Percentiles rank a stretch among this genome's conserved stretches.
Conservation (phyloP, 345 rosid genomes). For the Euclidium syriacum region DNA sequence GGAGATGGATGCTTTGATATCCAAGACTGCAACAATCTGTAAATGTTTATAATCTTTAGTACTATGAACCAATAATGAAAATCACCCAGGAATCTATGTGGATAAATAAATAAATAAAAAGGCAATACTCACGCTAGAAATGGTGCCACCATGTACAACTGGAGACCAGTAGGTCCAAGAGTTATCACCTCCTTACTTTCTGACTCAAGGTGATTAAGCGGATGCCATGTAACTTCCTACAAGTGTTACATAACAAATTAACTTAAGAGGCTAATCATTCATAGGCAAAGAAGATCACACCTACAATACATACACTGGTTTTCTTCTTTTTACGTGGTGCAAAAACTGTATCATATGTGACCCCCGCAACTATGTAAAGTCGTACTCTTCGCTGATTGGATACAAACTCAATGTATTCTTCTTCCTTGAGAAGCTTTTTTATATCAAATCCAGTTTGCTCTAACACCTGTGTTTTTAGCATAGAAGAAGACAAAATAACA, state of each 20-base stretch:
- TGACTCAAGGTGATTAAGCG: constrained; percentile 79
- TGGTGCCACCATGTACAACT: constrained; percentile 97
- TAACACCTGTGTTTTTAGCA: constrained; percentile 55
- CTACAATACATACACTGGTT: constrained; percentile 71
- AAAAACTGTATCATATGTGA: constrained; percentile 81
- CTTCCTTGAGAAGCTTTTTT: constrained; percentile 67
- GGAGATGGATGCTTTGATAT: constrained; percentile 56
- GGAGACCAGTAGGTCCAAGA: constrained; percentile 75
- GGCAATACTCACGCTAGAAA: constrained; percentile 65
- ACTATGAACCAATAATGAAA: background rate
- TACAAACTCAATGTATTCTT: constrained; percentile 71
- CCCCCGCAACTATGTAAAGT: constrained; percentile 85
- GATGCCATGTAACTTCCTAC: constrained; percentile 97
- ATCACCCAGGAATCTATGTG: background rate
- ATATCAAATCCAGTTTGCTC: constrained; percentile 98
- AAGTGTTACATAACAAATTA: constrained; percentile 16
- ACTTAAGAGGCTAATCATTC: constrained; percentile 8
- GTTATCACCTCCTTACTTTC: constrained; percentile 76
- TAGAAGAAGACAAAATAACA: background rate
- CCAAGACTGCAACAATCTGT: constrained; percentile 78
- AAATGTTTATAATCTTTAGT: constrained; percentile 4
- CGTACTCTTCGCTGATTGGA: constrained; percentile 98
- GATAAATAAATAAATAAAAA: background rate
- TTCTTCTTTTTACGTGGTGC: constrained; percentile 97
- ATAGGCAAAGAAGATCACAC: constrained; percentile 4